These are phyloP conservation scores for Thymus mandschuricus DNA, from an alignment of 257 asterid genomes.

Conservation along the genomic window DNA sequence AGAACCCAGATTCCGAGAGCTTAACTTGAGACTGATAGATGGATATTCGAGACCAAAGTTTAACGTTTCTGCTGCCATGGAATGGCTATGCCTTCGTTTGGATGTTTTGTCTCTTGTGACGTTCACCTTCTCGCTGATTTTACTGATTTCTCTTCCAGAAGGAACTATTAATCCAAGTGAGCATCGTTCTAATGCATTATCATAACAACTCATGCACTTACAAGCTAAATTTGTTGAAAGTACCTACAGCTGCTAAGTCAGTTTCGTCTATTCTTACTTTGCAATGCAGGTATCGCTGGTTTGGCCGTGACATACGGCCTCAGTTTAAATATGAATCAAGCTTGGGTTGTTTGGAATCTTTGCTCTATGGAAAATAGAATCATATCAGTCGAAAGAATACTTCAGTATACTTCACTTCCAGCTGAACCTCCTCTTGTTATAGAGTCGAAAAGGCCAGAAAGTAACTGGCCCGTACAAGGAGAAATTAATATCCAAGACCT, in stretches of 20 bases:
- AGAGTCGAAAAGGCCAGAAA: slow-evolving; percentile 62
- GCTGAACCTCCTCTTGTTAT: slow-evolving; percentile 81
- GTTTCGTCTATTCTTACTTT: not conserved
- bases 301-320: slow-evolving; percentile 88
- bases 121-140: slow-evolving; percentile 64
- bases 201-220: not conserved
- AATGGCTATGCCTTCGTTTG: slow-evolving; percentile 94
- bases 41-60: slow-evolving; percentile 83
- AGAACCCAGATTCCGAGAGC: slow-evolving; percentile 64
- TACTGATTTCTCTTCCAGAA: slow-evolving; percentile 71
- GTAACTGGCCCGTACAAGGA: slow-evolving; percentile 76
- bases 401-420: slow-evolving; percentile 69
- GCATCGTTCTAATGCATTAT: slow-evolving; percentile 16
- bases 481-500: slow-evolving; percentile 71
- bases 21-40: slow-evolving; percentile 74
- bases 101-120: slow-evolving; percentile 72
- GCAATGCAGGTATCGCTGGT: slow-evolving; percentile 77
- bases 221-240: slow-evolving; percentile 1
- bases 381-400: slow-evolving; percentile 87
- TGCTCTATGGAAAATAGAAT: slow-evolving; percentile 80
- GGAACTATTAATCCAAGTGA: slow-evolving; percentile 86
- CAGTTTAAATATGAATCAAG: slow-evolving; percentile 64
- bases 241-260: not conserved
- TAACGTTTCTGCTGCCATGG: slow-evolving; percentile 77
- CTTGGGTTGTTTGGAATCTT: slow-evolving; percentile 69